A percentile compares a stretch with the other conserved stretches of the same genome.
These are phyloP conservation scores for Thelonectria rubi DNA, from an alignment of 2,329 filamentous ascomycete genomes.

Conservation along the genomic window DNA sequence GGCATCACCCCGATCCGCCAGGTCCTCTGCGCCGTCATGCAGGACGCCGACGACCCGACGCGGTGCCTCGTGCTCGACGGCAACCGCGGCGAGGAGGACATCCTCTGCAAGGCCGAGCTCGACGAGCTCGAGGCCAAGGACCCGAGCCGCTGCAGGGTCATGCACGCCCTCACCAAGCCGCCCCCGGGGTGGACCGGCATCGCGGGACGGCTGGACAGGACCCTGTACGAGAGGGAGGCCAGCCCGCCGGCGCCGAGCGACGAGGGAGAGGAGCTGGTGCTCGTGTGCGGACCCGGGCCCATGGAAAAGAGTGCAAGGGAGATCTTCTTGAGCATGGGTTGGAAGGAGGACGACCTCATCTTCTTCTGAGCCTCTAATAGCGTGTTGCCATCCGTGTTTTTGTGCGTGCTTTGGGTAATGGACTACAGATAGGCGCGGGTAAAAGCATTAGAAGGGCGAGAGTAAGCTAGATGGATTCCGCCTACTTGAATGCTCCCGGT, in stretches of 20 bases:
- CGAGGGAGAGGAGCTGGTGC: constrained; percentile 66
- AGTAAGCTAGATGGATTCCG: no score
- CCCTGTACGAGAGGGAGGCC: constrained; percentile 69
- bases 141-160: constrained; percentile 65
- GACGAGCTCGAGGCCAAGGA: constrained; percentile 68
- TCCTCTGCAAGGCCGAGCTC: constrained; percentile 79
- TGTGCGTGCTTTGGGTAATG: background rate
- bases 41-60: constrained; percentile 69
- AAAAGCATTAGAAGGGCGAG: background rate
- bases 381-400: background rate
- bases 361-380: constrained; percentile 37
- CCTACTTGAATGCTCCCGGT: no score
- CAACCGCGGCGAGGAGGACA: constrained; percentile 80
- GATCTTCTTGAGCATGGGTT: constrained; percentile 67
- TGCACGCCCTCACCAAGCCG: constrained; percentile 75
- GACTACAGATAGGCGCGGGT: background rate
- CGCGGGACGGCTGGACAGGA: constrained; percentile 71
- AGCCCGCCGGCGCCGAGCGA: constrained; percentile 48
- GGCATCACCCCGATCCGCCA: constrained; percentile 94
- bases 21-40: constrained; percentile 73
- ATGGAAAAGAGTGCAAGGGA: constrained; percentile 74
- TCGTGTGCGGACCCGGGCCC: constrained; percentile 81
- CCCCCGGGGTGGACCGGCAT: constrained; percentile 72
- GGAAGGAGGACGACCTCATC: constrained; percentile 54
- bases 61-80: constrained; percentile 79